These are phyloP conservation scores for Poa pratensis DNA, from an alignment of 176 grass and related monocot genomes.

Conservation along the genomic window DNA sequence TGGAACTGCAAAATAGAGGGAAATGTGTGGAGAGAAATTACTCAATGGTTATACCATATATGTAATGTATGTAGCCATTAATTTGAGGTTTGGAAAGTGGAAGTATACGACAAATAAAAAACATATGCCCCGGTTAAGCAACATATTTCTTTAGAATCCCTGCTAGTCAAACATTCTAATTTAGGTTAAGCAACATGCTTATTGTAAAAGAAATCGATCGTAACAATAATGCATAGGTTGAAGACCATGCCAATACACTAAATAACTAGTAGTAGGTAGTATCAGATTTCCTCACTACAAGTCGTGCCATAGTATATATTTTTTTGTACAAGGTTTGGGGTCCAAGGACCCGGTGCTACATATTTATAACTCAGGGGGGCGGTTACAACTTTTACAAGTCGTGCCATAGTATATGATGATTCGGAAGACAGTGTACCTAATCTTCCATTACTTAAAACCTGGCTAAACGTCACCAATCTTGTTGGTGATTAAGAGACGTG, in stretches of 20 bases:
- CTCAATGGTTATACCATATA: background rate
- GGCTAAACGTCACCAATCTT: background rate
- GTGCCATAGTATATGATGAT: background rate
- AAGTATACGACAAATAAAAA: no score
- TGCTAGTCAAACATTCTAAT: background rate
- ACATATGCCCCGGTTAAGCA: no score
- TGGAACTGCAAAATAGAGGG: background rate
- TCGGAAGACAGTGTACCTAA: background rate
- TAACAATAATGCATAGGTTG: background rate
- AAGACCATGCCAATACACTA: background rate
- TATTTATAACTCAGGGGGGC: no score
- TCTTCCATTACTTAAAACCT: background rate
- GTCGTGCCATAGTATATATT: no score
- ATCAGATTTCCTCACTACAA: background rate
- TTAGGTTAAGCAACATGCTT: background rate
- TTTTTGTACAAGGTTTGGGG: no score
- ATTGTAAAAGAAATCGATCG: background rate
- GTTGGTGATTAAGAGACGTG: background rate
- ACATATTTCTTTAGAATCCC: no score
- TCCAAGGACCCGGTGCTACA: no score
- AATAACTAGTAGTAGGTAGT: no score
- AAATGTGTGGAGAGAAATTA: background rate
- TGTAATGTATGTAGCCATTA: background rate
- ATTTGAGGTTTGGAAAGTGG: no score
- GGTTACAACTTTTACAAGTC: no score